Percentiles rank a stretch among this genome's conserved stretches.
These are phyloP conservation scores for Tolypocladium ophioglossoides DNA, from an alignment of 2,329 filamentous ascomycete genomes.

Conservation along the genomic window DNA sequence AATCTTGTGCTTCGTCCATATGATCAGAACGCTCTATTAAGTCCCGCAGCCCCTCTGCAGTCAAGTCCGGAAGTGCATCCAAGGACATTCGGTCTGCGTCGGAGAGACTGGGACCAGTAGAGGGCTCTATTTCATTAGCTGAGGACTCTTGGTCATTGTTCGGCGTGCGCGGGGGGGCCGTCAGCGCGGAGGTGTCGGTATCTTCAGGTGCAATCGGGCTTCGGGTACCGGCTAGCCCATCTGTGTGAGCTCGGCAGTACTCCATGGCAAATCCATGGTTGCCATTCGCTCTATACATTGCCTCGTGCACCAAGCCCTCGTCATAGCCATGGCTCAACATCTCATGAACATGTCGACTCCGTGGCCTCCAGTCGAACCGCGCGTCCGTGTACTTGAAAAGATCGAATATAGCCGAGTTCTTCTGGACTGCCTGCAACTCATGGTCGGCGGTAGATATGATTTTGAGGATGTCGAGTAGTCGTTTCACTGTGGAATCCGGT, in stretches of 20 bases:
- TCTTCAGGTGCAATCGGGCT: constrained; percentile 59
- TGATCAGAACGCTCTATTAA: constrained; percentile 13
- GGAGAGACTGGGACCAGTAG: constrained; percentile 10
- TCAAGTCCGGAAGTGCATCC: constrained; percentile 19
- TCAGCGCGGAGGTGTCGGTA: constrained; percentile 25
- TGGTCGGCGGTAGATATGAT: constrained; percentile 66
- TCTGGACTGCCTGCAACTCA: constrained; percentile 53
- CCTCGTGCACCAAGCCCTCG: constrained; percentile 61
- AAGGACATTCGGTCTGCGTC: constrained; percentile 28
- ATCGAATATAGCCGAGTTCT: constrained; percentile 30
- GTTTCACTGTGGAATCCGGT: constrained; percentile 64
- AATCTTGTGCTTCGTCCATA: not conserved
- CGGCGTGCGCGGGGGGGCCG: constrained; percentile 9
- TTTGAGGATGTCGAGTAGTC: constrained; percentile 74
- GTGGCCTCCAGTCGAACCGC: constrained; percentile 35
- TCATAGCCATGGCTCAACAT: constrained; percentile 27
- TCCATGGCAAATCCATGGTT: constrained; percentile 49
- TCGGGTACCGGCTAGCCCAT: constrained; percentile 46
- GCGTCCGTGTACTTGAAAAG: constrained; percentile 33
- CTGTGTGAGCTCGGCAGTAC: constrained; percentile 60
- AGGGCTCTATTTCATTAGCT: constrained; percentile 10
- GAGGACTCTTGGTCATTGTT: constrained; percentile 12
- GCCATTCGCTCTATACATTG: constrained; percentile 73
- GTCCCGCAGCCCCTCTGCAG: constrained; percentile 17
- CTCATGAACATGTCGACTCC: constrained; percentile 16